These are phyloP conservation scores for Mycosphaerella arachidis DNA, from an alignment of 2,329 filamentous ascomycete genomes.

Conservation along the genomic window DNA sequence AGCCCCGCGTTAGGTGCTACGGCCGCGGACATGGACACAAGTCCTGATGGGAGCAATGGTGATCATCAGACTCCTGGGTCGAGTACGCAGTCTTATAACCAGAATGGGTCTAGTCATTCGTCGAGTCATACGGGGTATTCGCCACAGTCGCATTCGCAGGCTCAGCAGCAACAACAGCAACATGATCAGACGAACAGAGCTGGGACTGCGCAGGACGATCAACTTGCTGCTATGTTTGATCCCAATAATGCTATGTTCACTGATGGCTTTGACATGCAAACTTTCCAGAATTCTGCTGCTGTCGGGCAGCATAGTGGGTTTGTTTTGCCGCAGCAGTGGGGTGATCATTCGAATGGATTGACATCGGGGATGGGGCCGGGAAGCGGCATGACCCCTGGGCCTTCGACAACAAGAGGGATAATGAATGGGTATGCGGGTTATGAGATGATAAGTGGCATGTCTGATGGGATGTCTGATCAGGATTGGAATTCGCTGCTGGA, in stretches of 20 bases:
- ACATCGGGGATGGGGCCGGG: neutral
- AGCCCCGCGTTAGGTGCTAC: conserved; percentile 17
- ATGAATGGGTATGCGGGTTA: conserved; percentile 9
- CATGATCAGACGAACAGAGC: neutral
- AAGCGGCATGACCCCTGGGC: conserved; percentile 19
- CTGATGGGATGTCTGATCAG: conserved; percentile 28
- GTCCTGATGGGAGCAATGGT: conserved; percentile 27
- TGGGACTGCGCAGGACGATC: conserved; percentile 2
- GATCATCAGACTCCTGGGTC: conserved; percentile 27
- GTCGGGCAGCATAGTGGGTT: conserved; percentile 18
- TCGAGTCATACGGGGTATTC: conserved; percentile 28
- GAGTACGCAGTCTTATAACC: conserved; percentile 20
- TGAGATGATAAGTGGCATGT: conserved; percentile 20
- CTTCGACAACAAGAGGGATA: conserved; percentile 11
- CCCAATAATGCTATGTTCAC: conserved; percentile 11
- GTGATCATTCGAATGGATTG: neutral
- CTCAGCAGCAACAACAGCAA: conserved; percentile 13
- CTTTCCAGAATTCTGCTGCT: conserved; percentile 11
- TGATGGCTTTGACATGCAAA: conserved; percentile 22
- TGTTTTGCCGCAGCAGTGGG: conserved; percentile 18
- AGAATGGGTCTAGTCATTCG: conserved; percentile 25
- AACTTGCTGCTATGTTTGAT: conserved; percentile 14
- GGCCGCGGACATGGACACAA: conserved; percentile 27
- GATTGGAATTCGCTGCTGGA: conserved; percentile 31
- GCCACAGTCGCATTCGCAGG: conserved; percentile 7